Evolutionary conservation across 768 basidiomycete genomes (phyloP), one percentile per base, ranked within the genome.

Genomic region (Phallus indusiatus): DNA sequence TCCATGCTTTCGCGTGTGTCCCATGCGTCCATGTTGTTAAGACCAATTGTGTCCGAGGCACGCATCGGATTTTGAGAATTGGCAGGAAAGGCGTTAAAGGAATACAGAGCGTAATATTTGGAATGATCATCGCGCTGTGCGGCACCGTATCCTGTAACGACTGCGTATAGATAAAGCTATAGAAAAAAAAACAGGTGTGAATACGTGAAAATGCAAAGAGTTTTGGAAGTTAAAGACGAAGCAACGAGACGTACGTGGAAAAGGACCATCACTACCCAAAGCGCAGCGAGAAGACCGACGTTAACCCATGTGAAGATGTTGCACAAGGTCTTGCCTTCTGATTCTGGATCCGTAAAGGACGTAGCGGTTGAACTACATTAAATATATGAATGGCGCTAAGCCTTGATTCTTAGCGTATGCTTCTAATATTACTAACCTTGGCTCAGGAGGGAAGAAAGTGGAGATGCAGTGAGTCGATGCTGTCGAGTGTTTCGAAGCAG

Each of bases 301-400:
- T 90, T 88, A 10, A 91, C 88, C 90, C 93, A 96, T 5, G 92
- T 78, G 68, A 97, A 95, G 56, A 96, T 86, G 51, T 85, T 76
- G 73, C 96, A 99, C 21, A 98, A 77, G 5, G 80, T 83, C 36
- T 84, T 70, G 6, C 84, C 88, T 68, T 91, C 80, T 37, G 70
- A 65, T 14, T 71, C 69, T 53, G 71, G 63, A 60, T 64, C 67
- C 12, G 72, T 70, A 53, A 12, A 69, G 53, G 65, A 62, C 17
- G 63, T 68, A 21, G 67, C 63, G n/a, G 56, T 63, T 54, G 61
- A 46, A 5, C 67, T 53, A 33, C 72, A 66, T 7, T 65, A 54
- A 16, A 48, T 24, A 48, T 11, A 24, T 28, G 46, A 35, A 21
- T 33, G 20, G 17, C 7, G 28, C 28, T 28, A 28, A 28, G 28